Evolutionary conservation across 1,284 basidiomycete genomes (phyloP), one percentile per base, ranked within the genome.

Genomic region (Cutaneotrichosporon daszewskae): DNA sequence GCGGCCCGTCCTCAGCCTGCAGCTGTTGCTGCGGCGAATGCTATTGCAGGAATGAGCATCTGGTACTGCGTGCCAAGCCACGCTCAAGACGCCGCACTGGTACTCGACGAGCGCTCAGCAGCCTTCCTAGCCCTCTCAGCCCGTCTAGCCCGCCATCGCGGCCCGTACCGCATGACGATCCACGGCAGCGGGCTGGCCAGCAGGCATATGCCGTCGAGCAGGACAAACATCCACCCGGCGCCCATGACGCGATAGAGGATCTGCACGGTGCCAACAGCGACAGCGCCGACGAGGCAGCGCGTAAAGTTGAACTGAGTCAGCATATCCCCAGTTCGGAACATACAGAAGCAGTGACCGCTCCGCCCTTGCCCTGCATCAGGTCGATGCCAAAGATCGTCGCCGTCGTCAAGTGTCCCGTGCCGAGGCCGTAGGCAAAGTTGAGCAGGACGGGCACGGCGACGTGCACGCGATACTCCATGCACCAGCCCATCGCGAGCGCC

Each of bases 171-270:
- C 5, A 62, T 32, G 5, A 67, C 57, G 3, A 65, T 16, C 20
- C 58, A 33, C 0, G 58, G 57, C 17, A 68, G 34, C 0, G 67
- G 67, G 3, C 56, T 37, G 5, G 47, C 51, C 1, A 55, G 37
- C 5, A 66, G 22, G 24, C 53, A 52, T n/a, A 71, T 50, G 0
- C 66, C 69, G 11, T 54, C 47, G 22, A 68, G 42, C 3, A 69
- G 47, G 22, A 67, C 64, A 27, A 66, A 66, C n/a, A 67, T 66
- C 67, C 66, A 71, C 12, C 69, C 70, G 4, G 62, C 58, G 6
- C 60, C 60, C 8, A 72, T 47, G 2, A 50, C 45, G n/a, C 49
- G 41, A 22, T 57, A 54, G 22, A 68, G 47, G 12, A 59, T 45
- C 40, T 64, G 57, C 20, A 62, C 53, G 9, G 53, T 53, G 9